phyloP scores from a whole-genome alignment of 73 alveolate species.

The Paramecium caudatum region DNA sequence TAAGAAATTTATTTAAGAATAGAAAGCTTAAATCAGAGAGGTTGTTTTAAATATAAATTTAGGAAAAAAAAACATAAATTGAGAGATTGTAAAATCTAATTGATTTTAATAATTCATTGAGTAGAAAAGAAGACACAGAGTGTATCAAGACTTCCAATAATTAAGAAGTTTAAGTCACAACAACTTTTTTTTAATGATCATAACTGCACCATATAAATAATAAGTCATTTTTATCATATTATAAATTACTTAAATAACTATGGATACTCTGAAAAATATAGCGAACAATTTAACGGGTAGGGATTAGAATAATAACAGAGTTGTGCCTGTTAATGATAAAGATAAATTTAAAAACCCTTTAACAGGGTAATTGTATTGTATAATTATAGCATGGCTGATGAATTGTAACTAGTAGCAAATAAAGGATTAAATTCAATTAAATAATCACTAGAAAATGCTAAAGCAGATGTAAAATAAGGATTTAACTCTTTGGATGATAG shows the following conservation, averaged over 20 bases:
- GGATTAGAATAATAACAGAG: background rate
- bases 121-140: slow-evolving; percentile 7
- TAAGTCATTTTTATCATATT: no score
- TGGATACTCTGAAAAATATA: slow-evolving; percentile 45
- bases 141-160: slow-evolving; percentile 19
- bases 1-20: slow-evolving; percentile 30
- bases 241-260: slow-evolving; percentile 13
- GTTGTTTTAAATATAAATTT: background rate
- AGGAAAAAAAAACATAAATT: slow-evolving; percentile 32
- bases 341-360: background rate
- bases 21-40: slow-evolving; percentile 42
- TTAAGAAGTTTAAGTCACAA: slow-evolving; percentile 20
- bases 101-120: slow-evolving; percentile 39
- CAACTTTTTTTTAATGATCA: slow-evolving; percentile 46
- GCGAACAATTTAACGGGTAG: slow-evolving; percentile 26
- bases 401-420: background rate
- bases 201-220: no score
- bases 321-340: slow-evolving; percentile 2
- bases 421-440: background rate
- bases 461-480: slow-evolving; percentile 33
- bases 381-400: background rate
- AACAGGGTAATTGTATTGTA: background rate
- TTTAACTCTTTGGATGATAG: slow-evolving; percentile 42
- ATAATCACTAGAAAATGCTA: background rate
- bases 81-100: slow-evolving; percentile 38